Conservation (phyloP, 495 filamentous ascomycete genomes). For the Tetracladium marchalianum region DNA sequence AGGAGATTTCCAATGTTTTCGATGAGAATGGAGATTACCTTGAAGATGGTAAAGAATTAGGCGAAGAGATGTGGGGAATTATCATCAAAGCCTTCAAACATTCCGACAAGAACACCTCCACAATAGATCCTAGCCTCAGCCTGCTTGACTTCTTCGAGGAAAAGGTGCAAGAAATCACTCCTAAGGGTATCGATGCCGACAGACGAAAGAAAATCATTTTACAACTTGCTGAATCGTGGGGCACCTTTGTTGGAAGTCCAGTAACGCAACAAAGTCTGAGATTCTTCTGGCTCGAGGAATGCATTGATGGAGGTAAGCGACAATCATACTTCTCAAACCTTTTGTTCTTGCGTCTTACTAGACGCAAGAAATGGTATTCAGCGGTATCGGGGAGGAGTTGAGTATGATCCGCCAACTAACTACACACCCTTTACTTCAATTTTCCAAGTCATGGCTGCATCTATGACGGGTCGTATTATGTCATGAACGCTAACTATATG, state of each 20-base stretch:
- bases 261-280: conserved; percentile 74
- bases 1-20: conserved; percentile 46
- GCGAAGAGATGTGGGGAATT: conserved; percentile 60
- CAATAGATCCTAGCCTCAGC: conserved; percentile 56
- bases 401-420: neutral
- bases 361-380: no score
- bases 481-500: neutral
- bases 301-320: conserved; percentile 71
- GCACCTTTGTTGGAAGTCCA: conserved; percentile 74
- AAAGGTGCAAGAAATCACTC: conserved; percentile 43
- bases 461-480: neutral
- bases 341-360: no score
- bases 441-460: neutral
- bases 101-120: conserved; percentile 55
- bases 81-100: conserved; percentile 71
- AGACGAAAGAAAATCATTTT: conserved; percentile 32
- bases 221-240: conserved; percentile 70
- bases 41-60: conserved; percentile 35
- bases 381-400: no score
- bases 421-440: neutral
- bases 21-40: conserved; percentile 54
- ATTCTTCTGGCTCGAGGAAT: conserved; percentile 94
- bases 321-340: neutral
- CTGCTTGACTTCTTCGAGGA: conserved; percentile 69
- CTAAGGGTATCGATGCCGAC: conserved; percentile 34